phyloP scores from a whole-genome alignment of 2,329 filamentous ascomycete genomes.

The Apiospora phragmitis region DNA sequence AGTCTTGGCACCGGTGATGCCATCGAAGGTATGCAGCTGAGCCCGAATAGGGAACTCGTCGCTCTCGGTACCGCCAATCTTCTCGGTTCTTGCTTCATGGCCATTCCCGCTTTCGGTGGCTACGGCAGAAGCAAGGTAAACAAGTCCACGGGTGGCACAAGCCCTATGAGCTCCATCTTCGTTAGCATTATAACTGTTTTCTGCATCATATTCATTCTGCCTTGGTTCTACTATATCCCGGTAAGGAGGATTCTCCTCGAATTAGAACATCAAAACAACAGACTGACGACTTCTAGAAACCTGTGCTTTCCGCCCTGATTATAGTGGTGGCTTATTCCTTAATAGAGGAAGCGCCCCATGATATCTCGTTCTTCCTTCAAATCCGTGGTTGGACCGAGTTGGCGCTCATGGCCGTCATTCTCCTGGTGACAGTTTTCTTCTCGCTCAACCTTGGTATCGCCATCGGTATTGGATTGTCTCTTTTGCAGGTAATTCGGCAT shows the following conservation, averaged over 20 bases:
- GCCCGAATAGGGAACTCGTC: slow-evolving; percentile 89
- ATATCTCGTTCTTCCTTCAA: slow-evolving; percentile 83
- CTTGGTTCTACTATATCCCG: slow-evolving; percentile 94
- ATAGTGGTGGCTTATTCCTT: slow-evolving; percentile 93
- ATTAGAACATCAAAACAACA: background rate
- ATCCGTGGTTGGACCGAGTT: slow-evolving; percentile 88
- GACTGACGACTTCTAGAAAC: slow-evolving; percentile 63
- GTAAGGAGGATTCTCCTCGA: slow-evolving; percentile 52
- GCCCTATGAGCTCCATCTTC: slow-evolving; percentile 90
- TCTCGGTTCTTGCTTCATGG: slow-evolving; percentile 89
- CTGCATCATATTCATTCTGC: slow-evolving; percentile 78
- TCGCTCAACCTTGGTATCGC: slow-evolving; percentile 92
- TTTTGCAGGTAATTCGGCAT: slow-evolving; percentile 87
- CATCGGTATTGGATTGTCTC: slow-evolving; percentile 85
- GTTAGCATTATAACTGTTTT: slow-evolving; percentile 80
- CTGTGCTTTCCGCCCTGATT: slow-evolving; percentile 90
- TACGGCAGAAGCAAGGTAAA: slow-evolving; percentile 97
- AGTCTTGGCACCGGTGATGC: slow-evolving; percentile 71
- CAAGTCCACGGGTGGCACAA: slow-evolving; percentile 85
- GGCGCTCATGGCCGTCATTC: slow-evolving; percentile 84
- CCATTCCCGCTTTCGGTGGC: slow-evolving; percentile 89
- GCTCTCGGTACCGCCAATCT: slow-evolving; percentile 89
- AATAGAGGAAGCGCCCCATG: slow-evolving; percentile 92
- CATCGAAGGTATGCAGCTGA: slow-evolving; percentile 79
- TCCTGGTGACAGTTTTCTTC: slow-evolving; percentile 91